Percentiles rank a stretch among this genome's conserved stretches.
phyloP scores from a whole-genome alignment of 2,329 filamentous ascomycete genomes.

The Drechslerella dactyloides region DNA sequence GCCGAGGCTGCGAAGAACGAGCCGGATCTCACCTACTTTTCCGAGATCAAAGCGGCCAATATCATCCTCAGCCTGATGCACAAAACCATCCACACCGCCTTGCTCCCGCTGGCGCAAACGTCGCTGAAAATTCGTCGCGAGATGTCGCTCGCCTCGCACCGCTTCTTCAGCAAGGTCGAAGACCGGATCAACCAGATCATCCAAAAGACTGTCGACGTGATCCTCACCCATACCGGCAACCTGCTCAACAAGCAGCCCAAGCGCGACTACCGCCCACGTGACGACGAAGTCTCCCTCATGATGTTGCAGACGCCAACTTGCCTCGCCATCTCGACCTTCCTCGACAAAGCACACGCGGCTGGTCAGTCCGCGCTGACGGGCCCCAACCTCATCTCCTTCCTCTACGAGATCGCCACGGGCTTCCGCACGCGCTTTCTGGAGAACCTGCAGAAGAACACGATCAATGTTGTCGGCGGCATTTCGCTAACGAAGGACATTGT shows the following conservation, averaged over 20 bases:
- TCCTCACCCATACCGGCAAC: conserved; percentile 76
- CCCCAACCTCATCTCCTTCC: conserved; percentile 80
- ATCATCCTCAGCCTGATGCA: conserved; percentile 92
- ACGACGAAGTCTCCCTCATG: conserved; percentile 74
- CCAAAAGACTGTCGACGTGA: conserved; percentile 73
- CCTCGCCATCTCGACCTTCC: conserved; percentile 78
- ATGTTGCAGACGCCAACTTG: conserved; percentile 87
- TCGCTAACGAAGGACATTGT: conserved; percentile 97
- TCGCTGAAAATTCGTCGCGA: conserved; percentile 89
- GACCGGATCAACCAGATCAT: conserved; percentile 78
- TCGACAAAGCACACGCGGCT: conserved; percentile 70
- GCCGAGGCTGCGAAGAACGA: conserved; percentile 82
- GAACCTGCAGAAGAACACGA: conserved; percentile 91
- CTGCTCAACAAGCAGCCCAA: conserved; percentile 80
- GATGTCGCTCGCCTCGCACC: conserved; percentile 73
- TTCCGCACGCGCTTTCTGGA: conserved; percentile 81
- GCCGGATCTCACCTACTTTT: conserved; percentile 84
- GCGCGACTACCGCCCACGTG: conserved; percentile 85
- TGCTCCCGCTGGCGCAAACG: conserved; percentile 84
- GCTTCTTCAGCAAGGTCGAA: conserved; percentile 66
- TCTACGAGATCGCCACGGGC: conserved; percentile 80
- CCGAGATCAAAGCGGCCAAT: conserved; percentile 78
- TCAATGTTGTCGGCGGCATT: conserved; percentile 89
- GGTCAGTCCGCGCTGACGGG: conserved; percentile 76
- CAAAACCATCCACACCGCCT: conserved; percentile 85